Evolutionary conservation across 2,329 filamentous ascomycete species (phyloP).

Genomic region (Cordyceps fumosorosea): DNA sequence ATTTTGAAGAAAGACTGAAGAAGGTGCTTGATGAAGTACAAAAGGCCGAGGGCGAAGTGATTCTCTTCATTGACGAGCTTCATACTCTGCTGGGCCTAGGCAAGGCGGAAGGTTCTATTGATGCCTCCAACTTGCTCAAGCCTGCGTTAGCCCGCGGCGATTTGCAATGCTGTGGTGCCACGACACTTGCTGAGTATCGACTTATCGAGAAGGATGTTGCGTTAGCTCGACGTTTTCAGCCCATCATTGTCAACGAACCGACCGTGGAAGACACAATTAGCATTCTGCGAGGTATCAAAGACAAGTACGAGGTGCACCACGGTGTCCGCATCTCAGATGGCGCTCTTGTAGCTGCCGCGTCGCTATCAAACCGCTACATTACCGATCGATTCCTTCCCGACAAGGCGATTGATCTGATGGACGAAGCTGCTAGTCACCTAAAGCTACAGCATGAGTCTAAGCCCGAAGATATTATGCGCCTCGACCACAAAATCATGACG

Average conservation of each 20-base stretch:
- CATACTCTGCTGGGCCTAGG: constrained; percentile 88
- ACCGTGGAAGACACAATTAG: constrained; percentile 89
- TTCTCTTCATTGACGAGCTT: constrained; percentile 91
- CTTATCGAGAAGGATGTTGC: constrained; percentile 95
- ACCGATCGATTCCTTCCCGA: constrained; percentile 94
- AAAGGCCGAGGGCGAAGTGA: constrained; percentile 80
- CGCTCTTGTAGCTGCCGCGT: constrained; percentile 84
- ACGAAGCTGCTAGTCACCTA: constrained; percentile 86
- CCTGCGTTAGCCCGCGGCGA: constrained; percentile 89
- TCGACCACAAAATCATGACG: constrained; percentile 94
- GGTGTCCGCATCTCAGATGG: constrained; percentile 92
- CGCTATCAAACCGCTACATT: constrained; percentile 91
- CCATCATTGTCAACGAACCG: constrained; percentile 88
- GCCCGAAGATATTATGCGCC: constrained; percentile 84
- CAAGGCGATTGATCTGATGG: constrained; percentile 94
- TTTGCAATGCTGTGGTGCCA: constrained; percentile 91
- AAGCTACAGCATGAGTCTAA: constrained; percentile 95
- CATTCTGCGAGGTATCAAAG: constrained; percentile 92
- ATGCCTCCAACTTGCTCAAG: constrained; percentile 91
- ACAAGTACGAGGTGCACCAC: constrained; percentile 95
- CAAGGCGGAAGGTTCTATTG: constrained; percentile 92
- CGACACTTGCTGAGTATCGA: constrained; percentile 86
- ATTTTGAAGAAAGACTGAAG: constrained; percentile 93
- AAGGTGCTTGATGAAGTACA: constrained; percentile 86
- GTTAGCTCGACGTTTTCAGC: constrained; percentile 85